These are phyloP conservation scores for Rosa rugosa DNA, from an alignment of 306 rosid genomes.

Conservation along the genomic window DNA sequence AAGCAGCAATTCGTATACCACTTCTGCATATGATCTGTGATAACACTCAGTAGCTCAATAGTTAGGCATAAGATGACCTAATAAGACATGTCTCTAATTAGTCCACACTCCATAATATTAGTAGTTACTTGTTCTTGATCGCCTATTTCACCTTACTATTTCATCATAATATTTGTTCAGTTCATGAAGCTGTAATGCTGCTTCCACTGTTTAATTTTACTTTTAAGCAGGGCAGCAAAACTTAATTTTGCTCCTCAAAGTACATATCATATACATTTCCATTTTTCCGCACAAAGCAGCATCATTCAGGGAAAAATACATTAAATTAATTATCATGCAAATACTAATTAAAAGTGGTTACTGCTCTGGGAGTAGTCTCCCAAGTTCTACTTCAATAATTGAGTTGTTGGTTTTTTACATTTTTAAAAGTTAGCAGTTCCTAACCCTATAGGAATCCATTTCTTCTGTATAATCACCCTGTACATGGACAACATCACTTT, in stretches of 20 bases:
- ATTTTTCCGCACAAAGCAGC: not conserved
- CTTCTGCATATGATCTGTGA: not conserved
- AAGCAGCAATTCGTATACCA: not conserved
- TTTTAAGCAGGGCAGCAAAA: not conserved
- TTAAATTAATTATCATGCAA: not conserved
- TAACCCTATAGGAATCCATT: not conserved
- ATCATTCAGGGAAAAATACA: not conserved
- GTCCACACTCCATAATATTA: not conserved
- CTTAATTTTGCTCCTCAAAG: not conserved
- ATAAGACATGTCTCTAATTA: not conserved
- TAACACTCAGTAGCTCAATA: not conserved
- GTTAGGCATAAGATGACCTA: not conserved
- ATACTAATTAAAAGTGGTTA: no score
- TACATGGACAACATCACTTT: not conserved
- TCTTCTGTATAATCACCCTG: not conserved
- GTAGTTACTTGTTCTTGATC: slow-evolving; percentile 1
- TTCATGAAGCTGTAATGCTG: not conserved
- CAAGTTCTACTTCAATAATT: not conserved
- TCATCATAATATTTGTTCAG: not conserved
- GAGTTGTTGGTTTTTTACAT: not conserved
- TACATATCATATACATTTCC: not conserved
- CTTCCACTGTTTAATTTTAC: not conserved
- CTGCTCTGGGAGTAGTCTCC: not conserved
- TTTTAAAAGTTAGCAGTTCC: not conserved
- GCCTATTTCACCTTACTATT: not conserved